Conservation (phyloP, 192 early-diverging fungal species). For the Paraglomus occultum region DNA sequence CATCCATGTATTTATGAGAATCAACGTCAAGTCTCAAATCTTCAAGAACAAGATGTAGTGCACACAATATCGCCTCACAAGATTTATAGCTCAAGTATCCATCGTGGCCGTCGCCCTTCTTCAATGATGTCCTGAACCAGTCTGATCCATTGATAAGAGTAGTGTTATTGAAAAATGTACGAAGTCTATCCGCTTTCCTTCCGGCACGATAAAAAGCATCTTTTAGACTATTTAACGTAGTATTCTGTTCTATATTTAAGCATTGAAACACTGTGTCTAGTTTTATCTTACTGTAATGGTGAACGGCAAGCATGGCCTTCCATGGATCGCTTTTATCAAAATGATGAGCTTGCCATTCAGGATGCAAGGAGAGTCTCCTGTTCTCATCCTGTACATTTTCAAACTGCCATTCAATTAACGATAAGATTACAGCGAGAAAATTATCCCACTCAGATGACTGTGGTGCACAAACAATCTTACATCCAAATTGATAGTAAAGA, state of each 20-base stretch:
- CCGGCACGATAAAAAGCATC: constrained; percentile 22
- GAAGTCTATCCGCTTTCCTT: constrained; percentile 6
- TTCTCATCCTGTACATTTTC: constrained; percentile 20
- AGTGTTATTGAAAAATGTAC: constrained; percentile 22
- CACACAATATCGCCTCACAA: constrained; percentile 33
- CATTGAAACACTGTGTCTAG: constrained; percentile 8
- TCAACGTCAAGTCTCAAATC: constrained; percentile 47
- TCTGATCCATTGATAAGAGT: constrained; percentile 12
- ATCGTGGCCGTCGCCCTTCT: constrained; percentile 19
- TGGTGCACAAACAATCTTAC: neutral
- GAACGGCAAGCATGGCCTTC: constrained; percentile 13
- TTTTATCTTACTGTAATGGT: constrained; percentile 8
- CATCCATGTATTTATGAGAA: constrained; percentile 32
- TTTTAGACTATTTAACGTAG: constrained; percentile 28
- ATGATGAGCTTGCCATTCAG: too few relatives aligned
- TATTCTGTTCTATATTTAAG: neutral
- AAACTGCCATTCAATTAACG: constrained; percentile 36
- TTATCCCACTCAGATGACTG: constrained; percentile 40
- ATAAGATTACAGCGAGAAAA: constrained; percentile 38
- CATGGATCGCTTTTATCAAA: neutral
- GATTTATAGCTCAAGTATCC: constrained; percentile 23
- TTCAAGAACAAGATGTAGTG: constrained; percentile 57
- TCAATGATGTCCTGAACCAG: neutral
- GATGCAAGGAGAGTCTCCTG: neutral
- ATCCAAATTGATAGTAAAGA: constrained; percentile 35